Evolutionary conservation across 2,329 filamentous ascomycete species (phyloP), one percentile per base, ranked within the genome.

Genomic region (Periconia sp.): DNA sequence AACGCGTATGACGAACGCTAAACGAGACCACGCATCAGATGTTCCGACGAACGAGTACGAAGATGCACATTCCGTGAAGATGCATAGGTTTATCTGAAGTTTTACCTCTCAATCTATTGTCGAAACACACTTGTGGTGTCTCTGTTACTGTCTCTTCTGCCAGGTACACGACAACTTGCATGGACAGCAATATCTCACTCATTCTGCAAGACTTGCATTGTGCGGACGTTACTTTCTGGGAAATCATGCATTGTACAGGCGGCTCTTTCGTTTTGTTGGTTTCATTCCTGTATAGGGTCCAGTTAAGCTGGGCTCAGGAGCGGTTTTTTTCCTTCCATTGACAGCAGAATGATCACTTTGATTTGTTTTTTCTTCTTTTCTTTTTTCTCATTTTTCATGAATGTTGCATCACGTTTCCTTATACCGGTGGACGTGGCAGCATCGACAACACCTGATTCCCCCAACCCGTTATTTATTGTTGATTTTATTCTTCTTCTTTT

Each of bases 1-100:
- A 35, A n/a, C 35, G 27, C 33, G 20, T 35, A 52, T 30, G 49
- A 41, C 45, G 40, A 45, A 48, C 9, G 6, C 49, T 18, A 44
- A 17, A 45, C 18, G 18, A 17, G 20, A 17, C 18, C 17, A 17
- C n/a, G 43, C 20, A 14, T 13, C 14, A 3, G 9, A 23, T 17
- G 17, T 30, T 33, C 3, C 43, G 15, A n/a, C 43, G 15, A 20
- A 30, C 43, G 15, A 6, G 23, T 27, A 37, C 33, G 31, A 33
- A 33, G 8, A 14, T 33, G 31, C 7, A 33, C 31, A 14, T 33
- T n/a, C n/a, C 23, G 23, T 27, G 23, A 27, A 27, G 23, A 27
- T 27, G 23, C 5, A 27, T 27, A 8, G 23, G 23, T 27, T 27
- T 27, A 27, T 27, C 23, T 27, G 23, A 8, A 27, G 3, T 5